Conservation (phyloP, 345 rosid genomes). For the Salix arbutifolia region DNA sequence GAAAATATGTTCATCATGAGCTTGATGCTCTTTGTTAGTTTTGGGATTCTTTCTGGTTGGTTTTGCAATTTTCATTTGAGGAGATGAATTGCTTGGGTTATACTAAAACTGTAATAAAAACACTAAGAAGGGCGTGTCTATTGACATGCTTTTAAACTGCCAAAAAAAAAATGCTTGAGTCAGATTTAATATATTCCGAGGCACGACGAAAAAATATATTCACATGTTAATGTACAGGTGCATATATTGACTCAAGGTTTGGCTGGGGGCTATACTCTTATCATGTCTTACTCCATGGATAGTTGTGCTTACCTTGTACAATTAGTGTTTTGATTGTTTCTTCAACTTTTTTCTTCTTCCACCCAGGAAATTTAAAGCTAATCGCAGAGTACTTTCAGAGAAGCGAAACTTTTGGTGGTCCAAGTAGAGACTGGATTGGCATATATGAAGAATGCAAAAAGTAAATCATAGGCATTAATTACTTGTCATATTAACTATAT, state of each 20-base stretch:
- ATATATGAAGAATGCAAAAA: slow-evolving; percentile 80
- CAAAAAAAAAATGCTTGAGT: not conserved
- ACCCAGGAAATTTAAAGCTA: slow-evolving; percentile 74
- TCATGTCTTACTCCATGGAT: not conserved
- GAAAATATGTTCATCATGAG: not conserved
- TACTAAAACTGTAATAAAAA: not conserved
- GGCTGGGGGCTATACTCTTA: not conserved
- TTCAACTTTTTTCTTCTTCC: slow-evolving; percentile 1
- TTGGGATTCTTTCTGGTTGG: not conserved
- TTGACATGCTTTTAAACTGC: not conserved
- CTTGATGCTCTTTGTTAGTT: not conserved
- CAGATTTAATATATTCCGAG: not conserved
- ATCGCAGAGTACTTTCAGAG: slow-evolving; percentile 87
- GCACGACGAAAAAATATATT: not conserved
- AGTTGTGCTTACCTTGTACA: not conserved
- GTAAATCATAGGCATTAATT: slow-evolving; percentile 41
- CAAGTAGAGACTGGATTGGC: slow-evolving; percentile 83
- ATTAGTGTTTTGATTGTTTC: not conserved
- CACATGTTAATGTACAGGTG: not conserved
- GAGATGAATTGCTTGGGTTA: not conserved
- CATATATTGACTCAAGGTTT: not conserved
- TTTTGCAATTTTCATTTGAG: not conserved
- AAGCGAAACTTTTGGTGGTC: slow-evolving; percentile 81
- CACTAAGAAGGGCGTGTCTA: not conserved
- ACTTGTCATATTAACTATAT: not conserved